Evolutionary conservation across 495 filamentous ascomycete species (phyloP).

Genomic region (Aspergillus mulundensis): DNA sequence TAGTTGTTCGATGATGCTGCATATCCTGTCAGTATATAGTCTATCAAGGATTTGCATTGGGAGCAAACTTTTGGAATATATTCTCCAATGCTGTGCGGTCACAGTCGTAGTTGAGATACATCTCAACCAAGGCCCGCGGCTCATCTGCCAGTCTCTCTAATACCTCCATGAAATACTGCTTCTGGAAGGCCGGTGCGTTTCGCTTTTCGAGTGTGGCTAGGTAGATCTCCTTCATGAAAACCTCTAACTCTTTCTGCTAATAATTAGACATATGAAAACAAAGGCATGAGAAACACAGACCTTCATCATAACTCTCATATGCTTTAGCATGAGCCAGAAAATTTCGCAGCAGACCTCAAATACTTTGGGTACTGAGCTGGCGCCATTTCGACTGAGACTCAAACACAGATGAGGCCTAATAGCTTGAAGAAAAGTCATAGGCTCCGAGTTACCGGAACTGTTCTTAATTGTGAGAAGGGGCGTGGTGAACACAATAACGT

Average conservation of each 20-base stretch:
- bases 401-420: conserved; percentile 94
- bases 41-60: background rate
- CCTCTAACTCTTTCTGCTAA: conserved; percentile 92
- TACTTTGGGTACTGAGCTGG: conserved; percentile 82
- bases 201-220: conserved; percentile 86
- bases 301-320: conserved; percentile 93
- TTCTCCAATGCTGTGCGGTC: conserved; percentile 90
- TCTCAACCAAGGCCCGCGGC: conserved; percentile 84
- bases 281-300: conserved; percentile 34
- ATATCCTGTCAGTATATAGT: background rate
- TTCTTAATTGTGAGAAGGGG: conserved; percentile 86
- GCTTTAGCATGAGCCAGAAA: conserved; percentile 93
- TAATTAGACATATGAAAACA: conserved; percentile 8
- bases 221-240: conserved; percentile 97
- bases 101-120: conserved; percentile 98
- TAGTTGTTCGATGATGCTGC: conserved; percentile 82
- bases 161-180: conserved; percentile 83
- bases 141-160: conserved; percentile 80
- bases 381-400: conserved; percentile 88
- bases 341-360: conserved; percentile 97
- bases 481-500: conserved; percentile 80
- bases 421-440: conserved; percentile 88
- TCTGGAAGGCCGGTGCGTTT: conserved; percentile 82
- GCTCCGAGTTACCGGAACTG: conserved; percentile 77
- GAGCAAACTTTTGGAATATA: conserved; percentile 72